These are phyloP conservation scores for Lepidium sativum DNA, from an alignment of 345 rosid species.

Conservation along the genomic window DNA sequence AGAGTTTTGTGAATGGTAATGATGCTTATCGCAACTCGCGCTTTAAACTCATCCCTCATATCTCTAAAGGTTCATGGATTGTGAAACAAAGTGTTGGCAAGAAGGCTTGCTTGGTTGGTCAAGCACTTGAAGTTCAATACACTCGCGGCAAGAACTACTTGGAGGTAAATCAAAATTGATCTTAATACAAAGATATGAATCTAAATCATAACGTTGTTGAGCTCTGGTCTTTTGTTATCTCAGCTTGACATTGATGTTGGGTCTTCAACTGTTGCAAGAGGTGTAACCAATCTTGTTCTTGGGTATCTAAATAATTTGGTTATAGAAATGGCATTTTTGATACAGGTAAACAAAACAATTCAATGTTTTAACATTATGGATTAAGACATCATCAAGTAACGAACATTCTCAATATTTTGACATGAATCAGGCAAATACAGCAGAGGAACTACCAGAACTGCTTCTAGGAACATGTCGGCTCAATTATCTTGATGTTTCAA, in stretches of 20 bases:
- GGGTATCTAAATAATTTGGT: constrained; percentile 82
- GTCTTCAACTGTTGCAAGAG: constrained; percentile 87
- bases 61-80: constrained; percentile 97
- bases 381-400: background rate
- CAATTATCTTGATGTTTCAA: constrained; percentile 53
- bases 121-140: constrained; percentile 58
- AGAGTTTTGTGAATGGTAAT: constrained; percentile 76
- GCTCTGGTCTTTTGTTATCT: background rate
- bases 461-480: constrained; percentile 83
- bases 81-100: constrained; percentile 95
- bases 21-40: constrained; percentile 87
- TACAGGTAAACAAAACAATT: constrained; percentile 43
- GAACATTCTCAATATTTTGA: background rate
- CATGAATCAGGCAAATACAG: constrained; percentile 53
- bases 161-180: constrained; percentile 43
- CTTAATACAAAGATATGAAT: no score
- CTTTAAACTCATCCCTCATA: constrained; percentile 85
- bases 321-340: constrained; percentile 85
- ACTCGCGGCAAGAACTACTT: constrained; percentile 69
- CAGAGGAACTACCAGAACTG: constrained; percentile 82
- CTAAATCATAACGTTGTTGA: background rate
- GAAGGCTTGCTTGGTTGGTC: constrained; percentile 77
- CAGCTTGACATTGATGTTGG: constrained; percentile 82
- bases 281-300: constrained; percentile 68
- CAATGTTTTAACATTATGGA: background rate